These are phyloP conservation scores for Stachybotrys chlorohalonatus DNA, from an alignment of 2,329 filamentous ascomycete species.

Conservation along the genomic window DNA sequence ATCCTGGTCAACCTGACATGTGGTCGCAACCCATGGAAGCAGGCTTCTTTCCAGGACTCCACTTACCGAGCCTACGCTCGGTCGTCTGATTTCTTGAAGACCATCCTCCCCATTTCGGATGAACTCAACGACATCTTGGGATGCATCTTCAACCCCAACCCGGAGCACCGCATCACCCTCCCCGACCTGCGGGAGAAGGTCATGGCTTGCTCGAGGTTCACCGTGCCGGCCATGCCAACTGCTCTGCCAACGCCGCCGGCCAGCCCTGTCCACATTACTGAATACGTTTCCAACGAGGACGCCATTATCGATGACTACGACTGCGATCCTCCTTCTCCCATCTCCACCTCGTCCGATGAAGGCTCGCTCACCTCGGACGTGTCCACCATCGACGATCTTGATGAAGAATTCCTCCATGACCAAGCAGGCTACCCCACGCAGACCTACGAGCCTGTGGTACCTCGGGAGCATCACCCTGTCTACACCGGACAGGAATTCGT, in stretches of 20 bases:
- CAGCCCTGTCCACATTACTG: slow-evolving; percentile 30
- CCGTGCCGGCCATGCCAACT: slow-evolving; percentile 30
- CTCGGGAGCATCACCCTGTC: slow-evolving; percentile 23
- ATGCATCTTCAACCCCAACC: slow-evolving; percentile 80
- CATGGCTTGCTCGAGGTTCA: slow-evolving; percentile 67
- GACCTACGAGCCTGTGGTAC: slow-evolving; percentile 38
- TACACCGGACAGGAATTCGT: slow-evolving; percentile 38
- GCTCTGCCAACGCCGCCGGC: slow-evolving; percentile 29
- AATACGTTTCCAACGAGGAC: slow-evolving; percentile 41
- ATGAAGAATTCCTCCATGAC: slow-evolving; percentile 39
- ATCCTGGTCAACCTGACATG: slow-evolving; percentile 97
- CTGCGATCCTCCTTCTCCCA: slow-evolving; percentile 37
- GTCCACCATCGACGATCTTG: slow-evolving; percentile 41
- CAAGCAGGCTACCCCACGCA: slow-evolving; percentile 31
- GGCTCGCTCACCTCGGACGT: slow-evolving; percentile 46
- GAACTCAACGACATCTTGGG: slow-evolving; percentile 83
- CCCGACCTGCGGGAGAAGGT: slow-evolving; percentile 72
- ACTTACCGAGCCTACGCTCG: slow-evolving; percentile 88
- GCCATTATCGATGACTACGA: slow-evolving; percentile 34
- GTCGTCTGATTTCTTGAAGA: slow-evolving; percentile 79
- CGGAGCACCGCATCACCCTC: slow-evolving; percentile 72
- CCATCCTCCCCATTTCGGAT: slow-evolving; percentile 82
- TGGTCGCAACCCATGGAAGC: slow-evolving; percentile 98
- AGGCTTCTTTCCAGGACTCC: slow-evolving; percentile 84
- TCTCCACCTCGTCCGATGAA: slow-evolving; percentile 41